A percentile compares a stretch with the other conserved stretches of the same genome.
These are phyloP conservation scores for Arctium lappa DNA, from an alignment of 129 eudicot species.

Conservation along the genomic window DNA sequence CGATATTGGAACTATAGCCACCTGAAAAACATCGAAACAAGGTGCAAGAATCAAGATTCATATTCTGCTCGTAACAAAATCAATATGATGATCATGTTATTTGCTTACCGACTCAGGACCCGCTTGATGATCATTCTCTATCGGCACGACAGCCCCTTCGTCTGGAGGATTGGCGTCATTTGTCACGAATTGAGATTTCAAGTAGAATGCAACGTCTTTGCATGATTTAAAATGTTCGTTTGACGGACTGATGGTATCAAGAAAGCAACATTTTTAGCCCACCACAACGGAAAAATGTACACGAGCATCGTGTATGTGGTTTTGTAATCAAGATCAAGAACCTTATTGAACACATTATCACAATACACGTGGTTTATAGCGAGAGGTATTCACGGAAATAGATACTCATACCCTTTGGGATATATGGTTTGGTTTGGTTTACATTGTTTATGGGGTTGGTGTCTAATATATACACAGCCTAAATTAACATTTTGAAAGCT, in stretches of 20 bases:
- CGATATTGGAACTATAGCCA: not conserved
- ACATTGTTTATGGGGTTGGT: no score
- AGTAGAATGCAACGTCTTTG: constrained; percentile 20
- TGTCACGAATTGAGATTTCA: constrained; percentile 10
- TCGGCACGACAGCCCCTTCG: not conserved
- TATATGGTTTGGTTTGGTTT: not conserved
- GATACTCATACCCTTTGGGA: not conserved
- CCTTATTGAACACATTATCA: not conserved
- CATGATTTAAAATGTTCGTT: constrained; percentile 1
- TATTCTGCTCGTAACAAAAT: not conserved
- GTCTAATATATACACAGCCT: no score
- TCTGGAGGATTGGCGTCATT: constrained; percentile 1
- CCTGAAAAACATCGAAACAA: not conserved
- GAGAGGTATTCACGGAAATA: not conserved
- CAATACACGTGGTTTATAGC: not conserved
- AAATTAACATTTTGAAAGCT: no score
- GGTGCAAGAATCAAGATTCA: not conserved
- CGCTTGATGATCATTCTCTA: not conserved
- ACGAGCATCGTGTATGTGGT: not conserved
- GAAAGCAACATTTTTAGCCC: constrained; percentile 8
- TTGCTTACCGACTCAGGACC: constrained; percentile 10
- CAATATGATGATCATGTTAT: not conserved
- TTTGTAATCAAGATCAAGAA: not conserved
- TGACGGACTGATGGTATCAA: constrained; percentile 18
- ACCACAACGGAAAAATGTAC: not conserved